Base-by-base conservation (phyloP, 2,329 filamentous ascomycete genomes). In the Penicillium sp. region DNA sequence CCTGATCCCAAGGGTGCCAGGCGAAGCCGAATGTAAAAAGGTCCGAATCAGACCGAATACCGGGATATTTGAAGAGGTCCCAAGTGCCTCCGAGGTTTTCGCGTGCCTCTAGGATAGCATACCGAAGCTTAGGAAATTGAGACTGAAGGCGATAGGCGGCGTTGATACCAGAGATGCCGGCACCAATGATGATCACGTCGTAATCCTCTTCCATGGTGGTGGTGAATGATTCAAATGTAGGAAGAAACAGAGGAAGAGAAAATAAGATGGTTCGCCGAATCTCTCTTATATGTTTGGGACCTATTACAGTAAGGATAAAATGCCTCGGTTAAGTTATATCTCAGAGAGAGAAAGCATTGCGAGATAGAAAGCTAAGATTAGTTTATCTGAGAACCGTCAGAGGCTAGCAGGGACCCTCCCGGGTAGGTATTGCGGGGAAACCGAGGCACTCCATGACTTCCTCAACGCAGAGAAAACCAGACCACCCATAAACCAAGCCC, bases 1-100 rank as follows among this genome's bases (percentile, higher is more conserved):
- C 54, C 10, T 80, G 69, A 7, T 72, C 71, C 86, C 86, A 90
- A 0, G 84, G 84, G 27, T 81, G 77, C 83, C 86, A 90, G 2
- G 80, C 68, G 59, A 89, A 89, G n/a, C 79, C 80, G 54, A 82
- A 83, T 0, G 80, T 83, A 56, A 76, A 74, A 4, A 83, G 70
- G 56, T 84, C 80, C 0, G 80, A 80, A 54, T 84, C 79, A 2
- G 81, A 82, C 37, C 81, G 55, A 41, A 80, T 75, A 20, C 52
- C 52, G 4, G 78, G 78, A 54, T 81, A 81, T 44, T 72, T 74
- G 71, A 80, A 81, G n/a, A 80, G 69, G 41, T 74, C 74, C 79
- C 79, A 81, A 18, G 79, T 81, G 13, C 79, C 79, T n/a, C 79
- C 79, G 5, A 81, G 66, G 54, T 75, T 72, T 51, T 72, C 67